These are phyloP conservation scores for Gossypium lobatum DNA, from an alignment of 441 rosid genomes.

Conservation along the genomic window DNA sequence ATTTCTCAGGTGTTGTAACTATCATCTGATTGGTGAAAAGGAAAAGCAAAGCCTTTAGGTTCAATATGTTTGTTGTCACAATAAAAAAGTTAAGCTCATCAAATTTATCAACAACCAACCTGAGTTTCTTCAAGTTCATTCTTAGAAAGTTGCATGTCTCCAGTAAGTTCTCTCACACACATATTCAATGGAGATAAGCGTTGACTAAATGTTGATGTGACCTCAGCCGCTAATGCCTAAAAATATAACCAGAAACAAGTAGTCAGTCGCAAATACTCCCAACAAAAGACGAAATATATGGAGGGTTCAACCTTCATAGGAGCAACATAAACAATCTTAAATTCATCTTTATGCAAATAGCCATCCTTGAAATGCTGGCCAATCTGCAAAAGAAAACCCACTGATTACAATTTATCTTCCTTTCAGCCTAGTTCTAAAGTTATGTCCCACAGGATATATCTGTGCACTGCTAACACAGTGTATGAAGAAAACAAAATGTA, in stretches of 20 bases:
- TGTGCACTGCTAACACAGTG: not conserved
- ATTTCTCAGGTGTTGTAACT: constrained; percentile 98
- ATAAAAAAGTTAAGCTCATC: constrained; percentile 10
- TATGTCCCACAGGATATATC: not conserved
- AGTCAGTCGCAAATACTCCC: constrained; percentile 8
- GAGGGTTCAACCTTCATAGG: constrained; percentile 84
- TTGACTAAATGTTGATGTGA: constrained; percentile 80
- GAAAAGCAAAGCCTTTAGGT: constrained; percentile 20
- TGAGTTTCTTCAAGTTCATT: constrained; percentile 92
- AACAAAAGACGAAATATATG: not conserved
- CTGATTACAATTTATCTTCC: not conserved
- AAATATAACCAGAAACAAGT: constrained; percentile 18
- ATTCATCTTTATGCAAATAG: constrained; percentile 86
- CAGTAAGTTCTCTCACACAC: constrained; percentile 94
- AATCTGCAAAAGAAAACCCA: constrained; percentile 47
- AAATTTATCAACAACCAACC: constrained; percentile 38
- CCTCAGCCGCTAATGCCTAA: constrained; percentile 97
- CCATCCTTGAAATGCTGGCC: constrained; percentile 96
- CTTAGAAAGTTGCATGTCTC: constrained; percentile 95
- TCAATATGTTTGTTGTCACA: constrained; percentile 8
- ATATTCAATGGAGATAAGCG: constrained; percentile 87
- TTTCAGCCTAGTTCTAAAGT: not conserved
- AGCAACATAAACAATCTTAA: constrained; percentile 97
- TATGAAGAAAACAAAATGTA: not conserved
- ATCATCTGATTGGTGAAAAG: constrained; percentile 67